Evolutionary conservation across 1,139 yeast genomes (phyloP).

Genomic region (Candida glucosophila): DNA sequence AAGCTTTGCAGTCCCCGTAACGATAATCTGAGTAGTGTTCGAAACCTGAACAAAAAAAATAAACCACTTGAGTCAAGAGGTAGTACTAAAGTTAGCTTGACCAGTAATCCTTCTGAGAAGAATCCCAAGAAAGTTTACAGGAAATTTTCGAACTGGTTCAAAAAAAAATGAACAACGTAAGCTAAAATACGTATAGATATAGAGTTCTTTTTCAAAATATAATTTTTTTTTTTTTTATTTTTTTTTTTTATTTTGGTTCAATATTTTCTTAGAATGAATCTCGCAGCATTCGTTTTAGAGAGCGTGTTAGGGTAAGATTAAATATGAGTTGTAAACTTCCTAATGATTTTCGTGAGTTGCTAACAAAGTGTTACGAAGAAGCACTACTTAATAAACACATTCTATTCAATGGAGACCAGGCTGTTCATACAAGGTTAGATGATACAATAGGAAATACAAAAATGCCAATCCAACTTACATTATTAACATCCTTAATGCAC

Average conservation of each 20-base stretch:
- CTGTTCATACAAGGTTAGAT: slow-evolving; percentile 14
- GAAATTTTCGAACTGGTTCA: slow-evolving; percentile 12
- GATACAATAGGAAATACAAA: slow-evolving; percentile 12
- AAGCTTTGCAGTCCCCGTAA: too few relatives aligned
- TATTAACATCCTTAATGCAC: slow-evolving; percentile 35
- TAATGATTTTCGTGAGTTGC: slow-evolving; percentile 13
- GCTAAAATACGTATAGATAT: too few relatives aligned
- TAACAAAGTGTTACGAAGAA: slow-evolving; percentile 17
- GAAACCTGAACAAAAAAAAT: too few relatives aligned
- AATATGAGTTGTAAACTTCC: slow-evolving; percentile 18
- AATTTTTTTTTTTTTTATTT: too few relatives aligned
- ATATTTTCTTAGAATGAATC: too few relatives aligned
- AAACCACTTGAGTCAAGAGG: too few relatives aligned
- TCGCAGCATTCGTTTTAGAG: too few relatives aligned
- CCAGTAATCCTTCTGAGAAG: too few relatives aligned
- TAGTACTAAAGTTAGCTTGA: background rate
- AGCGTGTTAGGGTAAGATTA: background rate
- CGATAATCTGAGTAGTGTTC: too few relatives aligned
- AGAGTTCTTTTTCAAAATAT: too few relatives aligned
- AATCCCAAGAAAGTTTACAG: slow-evolving; percentile 7
- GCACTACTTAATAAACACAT: slow-evolving; percentile 19
- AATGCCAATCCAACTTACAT: slow-evolving; percentile 22
- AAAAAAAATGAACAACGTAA: slow-evolving; percentile 8
- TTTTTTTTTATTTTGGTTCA: too few relatives aligned
- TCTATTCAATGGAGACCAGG: slow-evolving; percentile 24